Percentiles rank a stretch among this genome's conserved stretches.
Conservation (phyloP, 2,329 filamentous ascomycete species). For the Xylariaceae sp. region DNA sequence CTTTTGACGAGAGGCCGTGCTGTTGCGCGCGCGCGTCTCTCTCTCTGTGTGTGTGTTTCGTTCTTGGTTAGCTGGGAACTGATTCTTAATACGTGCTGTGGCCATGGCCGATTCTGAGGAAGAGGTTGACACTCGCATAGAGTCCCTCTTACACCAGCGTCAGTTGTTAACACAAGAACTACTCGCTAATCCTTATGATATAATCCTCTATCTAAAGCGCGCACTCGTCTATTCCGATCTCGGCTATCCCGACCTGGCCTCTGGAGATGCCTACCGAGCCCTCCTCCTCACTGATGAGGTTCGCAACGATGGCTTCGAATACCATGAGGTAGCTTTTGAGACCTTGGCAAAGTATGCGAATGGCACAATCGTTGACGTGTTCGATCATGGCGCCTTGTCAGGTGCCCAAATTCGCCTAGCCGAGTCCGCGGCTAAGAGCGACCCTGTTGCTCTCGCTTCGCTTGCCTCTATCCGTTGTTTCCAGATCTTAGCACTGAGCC, state of each 20-base stretch:
- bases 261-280: slow-evolving; percentile 88
- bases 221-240: slow-evolving; percentile 75
- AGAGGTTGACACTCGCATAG: slow-evolving; percentile 49
- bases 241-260: slow-evolving; percentile 87
- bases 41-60: slow-evolving; percentile 1
- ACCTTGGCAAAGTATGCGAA: slow-evolving; percentile 52
- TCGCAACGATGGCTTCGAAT: slow-evolving; percentile 80
- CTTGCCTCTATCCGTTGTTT: slow-evolving; percentile 64
- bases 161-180: slow-evolving; percentile 63
- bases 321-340: slow-evolving; percentile 71
- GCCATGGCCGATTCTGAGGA: slow-evolving; percentile 36
- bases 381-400: slow-evolving; percentile 53
- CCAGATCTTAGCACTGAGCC: slow-evolving; percentile 63
- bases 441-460: slow-evolving; percentile 51
- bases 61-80: slow-evolving; percentile 1
- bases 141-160: slow-evolving; percentile 60
- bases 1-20: neutral
- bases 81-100: neutral
- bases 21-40: slow-evolving; percentile 4
- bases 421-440: slow-evolving; percentile 44
- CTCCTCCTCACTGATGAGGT: slow-evolving; percentile 87
- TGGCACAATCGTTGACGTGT: slow-evolving; percentile 51
- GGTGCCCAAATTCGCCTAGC: slow-evolving; percentile 43
- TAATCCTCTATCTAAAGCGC: slow-evolving; percentile 71
- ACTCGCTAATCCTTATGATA: slow-evolving; percentile 61